Evolutionary conservation across 2,329 filamentous ascomycete genomes (phyloP).

Genomic region (Septoria linicola): DNA sequence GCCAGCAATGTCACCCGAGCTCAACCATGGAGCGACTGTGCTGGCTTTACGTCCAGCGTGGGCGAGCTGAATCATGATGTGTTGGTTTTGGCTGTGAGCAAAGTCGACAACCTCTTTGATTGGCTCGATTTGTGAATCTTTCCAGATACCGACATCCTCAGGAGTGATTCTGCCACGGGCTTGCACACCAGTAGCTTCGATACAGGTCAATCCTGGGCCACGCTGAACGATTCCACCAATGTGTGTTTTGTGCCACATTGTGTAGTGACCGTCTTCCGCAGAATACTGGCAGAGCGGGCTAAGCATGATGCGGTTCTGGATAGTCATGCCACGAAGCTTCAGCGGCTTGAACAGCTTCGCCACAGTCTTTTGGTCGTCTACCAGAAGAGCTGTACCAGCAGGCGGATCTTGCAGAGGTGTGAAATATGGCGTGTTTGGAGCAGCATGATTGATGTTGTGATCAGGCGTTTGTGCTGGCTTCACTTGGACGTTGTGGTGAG

Average conservation of each 20-base stretch:
- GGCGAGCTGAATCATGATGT: slow-evolving; percentile 75
- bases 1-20: slow-evolving; percentile 53
- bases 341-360: slow-evolving; percentile 61
- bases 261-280: slow-evolving; percentile 68
- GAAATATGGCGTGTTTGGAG: slow-evolving; percentile 49
- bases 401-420: slow-evolving; percentile 49
- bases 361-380: slow-evolving; percentile 50
- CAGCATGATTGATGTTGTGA: slow-evolving; percentile 43
- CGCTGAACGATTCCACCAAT: slow-evolving; percentile 74
- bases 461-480: slow-evolving; percentile 18
- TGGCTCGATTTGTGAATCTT: slow-evolving; percentile 75
- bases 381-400: slow-evolving; percentile 48
- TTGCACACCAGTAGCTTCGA: slow-evolving; percentile 76
- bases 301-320: slow-evolving; percentile 55
- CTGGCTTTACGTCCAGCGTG: slow-evolving; percentile 71
- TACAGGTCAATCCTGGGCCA: slow-evolving; percentile 70
- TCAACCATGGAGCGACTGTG: slow-evolving; percentile 64
- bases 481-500: slow-evolving; percentile 35
- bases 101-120: slow-evolving; percentile 72
- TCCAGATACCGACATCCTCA: slow-evolving; percentile 77
- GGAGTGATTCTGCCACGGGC: slow-evolving; percentile 80
- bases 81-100: slow-evolving; percentile 73
- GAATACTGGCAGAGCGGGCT: slow-evolving; percentile 68
- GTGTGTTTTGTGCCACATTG: slow-evolving; percentile 72
- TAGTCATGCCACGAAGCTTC: slow-evolving; percentile 53